Percentiles rank a stretch among this genome's conserved stretches.
These are phyloP conservation scores for Lentinula raphanica DNA, from an alignment of 768 basidiomycete species.

Conservation along the genomic window DNA sequence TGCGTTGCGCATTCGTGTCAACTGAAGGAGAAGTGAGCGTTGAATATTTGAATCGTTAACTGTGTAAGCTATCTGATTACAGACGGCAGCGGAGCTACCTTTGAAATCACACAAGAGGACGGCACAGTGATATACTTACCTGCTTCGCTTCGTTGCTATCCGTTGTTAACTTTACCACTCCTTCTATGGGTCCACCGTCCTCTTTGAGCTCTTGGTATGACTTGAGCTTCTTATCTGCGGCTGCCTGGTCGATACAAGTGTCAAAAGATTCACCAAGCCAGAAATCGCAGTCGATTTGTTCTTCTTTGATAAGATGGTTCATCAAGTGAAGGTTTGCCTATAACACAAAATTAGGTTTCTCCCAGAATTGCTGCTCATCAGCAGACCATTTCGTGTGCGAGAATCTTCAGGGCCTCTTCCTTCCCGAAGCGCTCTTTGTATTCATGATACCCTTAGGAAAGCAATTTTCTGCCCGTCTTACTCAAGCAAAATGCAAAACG, in stretches of 20 bases:
- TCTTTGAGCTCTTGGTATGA: slow-evolving; percentile 13
- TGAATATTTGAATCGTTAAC: background rate
- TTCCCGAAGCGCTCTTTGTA: slow-evolving; percentile 34
- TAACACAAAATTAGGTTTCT: background rate
- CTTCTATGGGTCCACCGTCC: slow-evolving; percentile 16
- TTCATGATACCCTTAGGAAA: slow-evolving; percentile 37
- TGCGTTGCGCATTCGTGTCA: slow-evolving; percentile 26
- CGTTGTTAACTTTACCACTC: slow-evolving; percentile 13
- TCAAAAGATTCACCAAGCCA: slow-evolving; percentile 21
- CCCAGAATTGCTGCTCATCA: slow-evolving; percentile 5
- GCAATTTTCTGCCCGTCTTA: background rate
- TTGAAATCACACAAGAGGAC: background rate
- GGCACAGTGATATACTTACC: background rate
- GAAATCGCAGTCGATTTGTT: slow-evolving; percentile 18
- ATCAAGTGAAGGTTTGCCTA: slow-evolving; percentile 13
- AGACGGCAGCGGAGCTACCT: background rate
- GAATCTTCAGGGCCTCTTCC: slow-evolving; percentile 28
- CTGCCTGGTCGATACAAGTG: slow-evolving; percentile 12
- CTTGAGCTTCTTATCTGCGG: slow-evolving; percentile 1
- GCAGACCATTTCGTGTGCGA: slow-evolving; percentile 10
- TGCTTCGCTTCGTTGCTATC: slow-evolving; percentile 13
- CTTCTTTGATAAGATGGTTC: slow-evolving; percentile 10
- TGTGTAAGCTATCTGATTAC: background rate
- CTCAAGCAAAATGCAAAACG: background rate
- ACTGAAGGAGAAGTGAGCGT: slow-evolving; percentile 1